Percentiles rank a stretch among this genome's conserved stretches.
These are phyloP conservation scores for Halteria grandinella DNA, from an alignment of 73 alveolate species.

Conservation along the genomic window DNA sequence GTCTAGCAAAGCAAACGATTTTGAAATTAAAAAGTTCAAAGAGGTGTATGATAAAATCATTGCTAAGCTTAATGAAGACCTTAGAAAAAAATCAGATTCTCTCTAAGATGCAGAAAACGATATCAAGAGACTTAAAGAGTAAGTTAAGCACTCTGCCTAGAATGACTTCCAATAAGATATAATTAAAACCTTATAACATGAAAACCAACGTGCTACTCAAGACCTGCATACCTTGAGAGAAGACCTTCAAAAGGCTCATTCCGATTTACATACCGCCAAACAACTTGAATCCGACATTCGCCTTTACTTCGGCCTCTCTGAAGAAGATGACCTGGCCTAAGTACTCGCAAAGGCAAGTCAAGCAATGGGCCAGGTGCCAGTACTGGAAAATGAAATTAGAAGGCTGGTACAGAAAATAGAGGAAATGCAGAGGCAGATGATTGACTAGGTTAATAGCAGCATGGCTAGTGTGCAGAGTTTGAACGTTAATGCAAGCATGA, in stretches of 20 bases:
- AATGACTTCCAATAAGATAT: too few relatives aligned
- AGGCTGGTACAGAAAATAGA: background rate
- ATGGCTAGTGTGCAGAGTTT: background rate
- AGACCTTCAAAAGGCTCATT: constrained; percentile 24
- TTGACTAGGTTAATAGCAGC: background rate
- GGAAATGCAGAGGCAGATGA: background rate
- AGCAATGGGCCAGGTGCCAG: constrained; percentile 15
- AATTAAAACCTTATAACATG: constrained; percentile 16
- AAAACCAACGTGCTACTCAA: constrained; percentile 6
- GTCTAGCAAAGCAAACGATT: too few relatives aligned
- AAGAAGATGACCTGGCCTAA: constrained; percentile 36
- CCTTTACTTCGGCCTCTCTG: too few relatives aligned
- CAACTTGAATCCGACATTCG: too few relatives aligned
- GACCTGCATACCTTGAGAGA: constrained; percentile 2
- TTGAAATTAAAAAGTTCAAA: constrained; percentile 2
- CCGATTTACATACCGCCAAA: too few relatives aligned
- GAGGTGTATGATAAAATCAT: constrained; percentile 26
- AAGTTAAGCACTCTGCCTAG: constrained; percentile 2
- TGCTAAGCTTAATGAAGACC: constrained; percentile 32
- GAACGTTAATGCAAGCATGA: background rate
- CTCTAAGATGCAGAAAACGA: background rate
- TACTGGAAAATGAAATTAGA: background rate
- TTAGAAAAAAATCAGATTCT: constrained; percentile 4
- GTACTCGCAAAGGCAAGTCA: constrained; percentile 6
- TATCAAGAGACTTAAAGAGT: background rate